A percentile compares a stretch with the other conserved stretches of the same genome.
Conservation (phyloP, 352 stramenopile species). For the Globisporangium lucens region DNA sequence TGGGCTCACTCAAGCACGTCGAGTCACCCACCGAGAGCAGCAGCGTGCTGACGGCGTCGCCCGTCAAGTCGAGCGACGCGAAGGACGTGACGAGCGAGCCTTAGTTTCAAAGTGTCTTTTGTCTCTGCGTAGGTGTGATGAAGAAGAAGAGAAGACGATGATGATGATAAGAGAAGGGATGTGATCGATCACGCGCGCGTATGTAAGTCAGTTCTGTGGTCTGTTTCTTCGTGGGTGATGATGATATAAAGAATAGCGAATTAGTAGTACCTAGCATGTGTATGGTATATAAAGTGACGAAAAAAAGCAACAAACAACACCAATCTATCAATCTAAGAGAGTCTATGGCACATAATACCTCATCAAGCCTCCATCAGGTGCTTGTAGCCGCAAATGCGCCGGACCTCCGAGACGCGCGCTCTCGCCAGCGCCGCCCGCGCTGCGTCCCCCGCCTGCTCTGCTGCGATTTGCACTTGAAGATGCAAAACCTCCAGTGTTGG, state of each 20-base stretch:
- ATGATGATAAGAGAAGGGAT: not conserved
- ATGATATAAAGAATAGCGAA: conserved; percentile 1
- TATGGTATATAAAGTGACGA: conserved; percentile 7
- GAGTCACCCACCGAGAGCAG: not conserved
- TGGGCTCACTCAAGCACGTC: not conserved
- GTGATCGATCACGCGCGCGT: not conserved
- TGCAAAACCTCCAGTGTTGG: conserved; percentile 50
- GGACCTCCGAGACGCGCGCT: conserved; percentile 21
- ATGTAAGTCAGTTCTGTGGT: not conserved
- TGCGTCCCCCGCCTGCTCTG: conserved; percentile 22
- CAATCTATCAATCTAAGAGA: not conserved
- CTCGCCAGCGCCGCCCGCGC: conserved; percentile 17
- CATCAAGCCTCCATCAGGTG: not conserved
- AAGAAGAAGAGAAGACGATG: not conserved
- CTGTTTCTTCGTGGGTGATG: not conserved
- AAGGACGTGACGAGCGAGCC: not conserved
- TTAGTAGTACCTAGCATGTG: not conserved
- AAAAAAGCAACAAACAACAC: not conserved
- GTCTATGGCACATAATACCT: not conserved
- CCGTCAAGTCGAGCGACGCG: not conserved
- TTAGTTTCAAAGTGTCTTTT: not conserved
- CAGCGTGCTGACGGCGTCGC: not conserved
- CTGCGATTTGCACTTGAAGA: conserved; percentile 43
- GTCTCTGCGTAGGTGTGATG: not conserved
- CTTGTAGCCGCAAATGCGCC: conserved; percentile 29